Conservation (phyloP, 2,329 filamentous ascomycete species). For the Cordyceps javanica region DNA sequence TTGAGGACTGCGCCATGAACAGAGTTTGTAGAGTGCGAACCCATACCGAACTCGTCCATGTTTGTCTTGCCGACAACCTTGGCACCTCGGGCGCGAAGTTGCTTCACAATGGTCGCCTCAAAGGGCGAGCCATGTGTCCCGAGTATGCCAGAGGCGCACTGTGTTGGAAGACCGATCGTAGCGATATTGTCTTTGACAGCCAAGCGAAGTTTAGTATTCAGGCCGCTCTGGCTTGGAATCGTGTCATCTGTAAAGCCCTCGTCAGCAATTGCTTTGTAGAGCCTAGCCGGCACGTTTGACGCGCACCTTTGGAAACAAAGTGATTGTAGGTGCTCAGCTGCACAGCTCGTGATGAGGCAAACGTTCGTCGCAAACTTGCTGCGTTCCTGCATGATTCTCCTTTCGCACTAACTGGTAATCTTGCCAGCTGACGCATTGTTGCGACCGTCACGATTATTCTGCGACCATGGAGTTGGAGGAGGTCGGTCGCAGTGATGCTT, state of each 20-base stretch:
- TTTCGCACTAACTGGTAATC: not conserved
- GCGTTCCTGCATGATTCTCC: not conserved
- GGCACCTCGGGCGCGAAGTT: slow-evolving; percentile 58
- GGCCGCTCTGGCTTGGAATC: not conserved
- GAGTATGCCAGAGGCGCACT: slow-evolving; percentile 75
- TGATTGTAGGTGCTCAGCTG: slow-evolving; percentile 29
- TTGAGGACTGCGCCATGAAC: slow-evolving; percentile 59
- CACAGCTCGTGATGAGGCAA: slow-evolving; percentile 1
- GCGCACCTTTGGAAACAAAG: slow-evolving; percentile 27
- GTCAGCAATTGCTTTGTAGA: not conserved
- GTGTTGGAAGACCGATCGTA: slow-evolving; percentile 60
- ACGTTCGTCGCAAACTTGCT: not conserved
- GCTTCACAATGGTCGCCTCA: slow-evolving; percentile 71
- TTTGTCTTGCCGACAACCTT: slow-evolving; percentile 75
- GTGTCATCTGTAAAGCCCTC: not conserved
- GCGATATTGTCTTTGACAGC: slow-evolving; percentile 76
- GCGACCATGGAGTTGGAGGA: not conserved
- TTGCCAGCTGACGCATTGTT: slow-evolving; percentile 22
- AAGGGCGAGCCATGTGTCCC: slow-evolving; percentile 67
- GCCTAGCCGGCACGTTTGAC: not conserved
- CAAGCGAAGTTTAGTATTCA: slow-evolving; percentile 33
- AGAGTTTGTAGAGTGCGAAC: slow-evolving; percentile 72
- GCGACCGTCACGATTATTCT: slow-evolving; percentile 26
- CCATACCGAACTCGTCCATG: slow-evolving; percentile 96
- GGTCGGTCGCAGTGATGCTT: not conserved